Evolutionary conservation across 1,284 basidiomycete genomes (phyloP).

Genomic region (Neotropicomus parvogracilis): DNA sequence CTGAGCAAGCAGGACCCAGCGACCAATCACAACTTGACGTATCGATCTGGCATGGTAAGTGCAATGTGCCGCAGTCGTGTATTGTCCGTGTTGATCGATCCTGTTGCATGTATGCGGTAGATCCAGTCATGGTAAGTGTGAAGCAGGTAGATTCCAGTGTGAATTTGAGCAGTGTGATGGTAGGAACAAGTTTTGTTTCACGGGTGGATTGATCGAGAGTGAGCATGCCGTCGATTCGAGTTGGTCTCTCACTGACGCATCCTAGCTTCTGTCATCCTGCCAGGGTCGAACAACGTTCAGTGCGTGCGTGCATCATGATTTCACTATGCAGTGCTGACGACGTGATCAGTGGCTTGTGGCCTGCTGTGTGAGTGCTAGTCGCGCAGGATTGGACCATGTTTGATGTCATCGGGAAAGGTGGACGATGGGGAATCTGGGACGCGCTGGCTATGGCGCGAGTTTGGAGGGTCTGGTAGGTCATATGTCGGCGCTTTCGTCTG

Average conservation of each 20-base stretch:
- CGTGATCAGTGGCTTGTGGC: conserved; percentile 60
- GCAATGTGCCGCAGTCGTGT: background rate
- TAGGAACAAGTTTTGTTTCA: conserved; percentile 78
- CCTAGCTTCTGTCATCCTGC: conserved; percentile 51
- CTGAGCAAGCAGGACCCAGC: conserved; percentile 36
- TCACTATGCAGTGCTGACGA: conserved; percentile 11
- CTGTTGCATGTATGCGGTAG: conserved; percentile 9
- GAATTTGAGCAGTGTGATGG: conserved; percentile 40
- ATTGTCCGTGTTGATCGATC: background rate
- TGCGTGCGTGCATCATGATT: conserved; percentile 33
- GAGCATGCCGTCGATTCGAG: conserved; percentile 35
- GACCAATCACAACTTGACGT: conserved; percentile 55
- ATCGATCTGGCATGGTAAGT: conserved; percentile 40
- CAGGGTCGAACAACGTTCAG: conserved; percentile 55
- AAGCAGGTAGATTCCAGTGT: conserved; percentile 33
- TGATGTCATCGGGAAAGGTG: conserved; percentile 40
- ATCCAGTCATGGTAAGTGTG: conserved; percentile 41
- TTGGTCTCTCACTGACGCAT: conserved; percentile 2
- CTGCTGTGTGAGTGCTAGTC: conserved; percentile 50
- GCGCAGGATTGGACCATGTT: background rate
- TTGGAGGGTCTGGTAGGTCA: conserved; percentile 53
- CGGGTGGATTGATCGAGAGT: conserved; percentile 68
- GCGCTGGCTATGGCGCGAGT: conserved; percentile 71
- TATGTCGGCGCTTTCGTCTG: background rate
- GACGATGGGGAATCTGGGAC: conserved; percentile 78